phyloP scores from a whole-genome alignment of 441 rosid genomes.

The Adansonia gregorii region DNA sequence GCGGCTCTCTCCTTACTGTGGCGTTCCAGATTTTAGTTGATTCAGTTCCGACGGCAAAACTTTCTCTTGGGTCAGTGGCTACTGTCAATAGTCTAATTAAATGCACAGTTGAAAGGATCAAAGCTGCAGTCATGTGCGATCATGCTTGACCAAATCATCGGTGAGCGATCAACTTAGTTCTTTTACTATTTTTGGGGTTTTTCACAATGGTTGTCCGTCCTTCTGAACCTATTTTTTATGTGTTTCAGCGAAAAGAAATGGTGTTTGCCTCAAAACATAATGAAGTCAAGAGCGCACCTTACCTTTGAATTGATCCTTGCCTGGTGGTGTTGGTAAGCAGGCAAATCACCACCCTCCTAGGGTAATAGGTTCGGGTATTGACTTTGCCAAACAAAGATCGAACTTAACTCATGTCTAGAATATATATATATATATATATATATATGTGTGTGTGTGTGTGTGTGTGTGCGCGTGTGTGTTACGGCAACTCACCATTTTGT shows the following conservation, averaged over 20 bases:
- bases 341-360: constrained; percentile 37
- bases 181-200: background rate
- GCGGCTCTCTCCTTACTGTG: constrained; percentile 86
- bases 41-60: constrained; percentile 91
- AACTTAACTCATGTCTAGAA: too few relatives aligned
- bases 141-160: constrained; percentile 32
- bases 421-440: too few relatives aligned
- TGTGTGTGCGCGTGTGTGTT: background rate
- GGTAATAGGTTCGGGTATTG: constrained; percentile 84
- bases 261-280: constrained; percentile 17
- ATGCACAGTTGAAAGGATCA: constrained; percentile 93
- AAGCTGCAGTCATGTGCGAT: constrained; percentile 64
- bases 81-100: constrained; percentile 90
- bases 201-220: background rate
- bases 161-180: constrained; percentile 17
- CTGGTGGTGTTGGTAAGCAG: constrained; percentile 39
- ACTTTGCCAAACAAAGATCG: constrained; percentile 47
- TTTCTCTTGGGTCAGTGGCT: constrained; percentile 92
- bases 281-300: constrained; percentile 98
- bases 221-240: background rate
- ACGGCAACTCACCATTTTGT: constrained; percentile 21
- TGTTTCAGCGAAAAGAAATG: constrained; percentile 24
- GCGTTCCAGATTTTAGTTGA: constrained; percentile 97
- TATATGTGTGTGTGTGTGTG: background rate
- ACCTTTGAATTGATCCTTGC: constrained; percentile 38